Evolutionary conservation across 2,329 filamentous ascomycete species (phyloP).

Genomic region (Arthrinium phaeospermum): DNA sequence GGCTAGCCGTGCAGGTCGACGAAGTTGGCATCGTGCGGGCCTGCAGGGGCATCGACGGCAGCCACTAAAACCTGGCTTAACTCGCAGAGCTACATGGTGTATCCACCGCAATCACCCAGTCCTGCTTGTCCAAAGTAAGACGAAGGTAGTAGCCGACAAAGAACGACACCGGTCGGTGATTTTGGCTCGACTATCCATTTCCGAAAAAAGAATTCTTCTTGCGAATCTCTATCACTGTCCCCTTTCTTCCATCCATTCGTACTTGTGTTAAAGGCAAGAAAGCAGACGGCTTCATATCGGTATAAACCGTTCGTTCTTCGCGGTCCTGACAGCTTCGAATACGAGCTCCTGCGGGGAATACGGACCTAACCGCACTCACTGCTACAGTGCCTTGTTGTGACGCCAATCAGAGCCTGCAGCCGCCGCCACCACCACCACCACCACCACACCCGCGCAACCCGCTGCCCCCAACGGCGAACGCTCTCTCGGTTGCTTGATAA

Average conservation of each 20-base stretch:
- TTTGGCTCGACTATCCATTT: constrained; percentile 15
- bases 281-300: constrained; percentile 9
- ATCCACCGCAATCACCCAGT: constrained; percentile 17
- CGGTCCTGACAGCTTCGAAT: constrained; percentile 9
- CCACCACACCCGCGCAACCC: neutral
- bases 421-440: neutral
- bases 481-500: constrained; percentile 2
- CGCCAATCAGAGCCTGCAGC: neutral
- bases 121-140: constrained; percentile 11
- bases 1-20: constrained; percentile 2
- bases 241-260: constrained; percentile 9
- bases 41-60: constrained; percentile 7
- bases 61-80: constrained; percentile 7
- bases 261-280: neutral
- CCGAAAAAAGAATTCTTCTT: neutral
- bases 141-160: constrained; percentile 1
- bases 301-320: neutral
- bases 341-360: constrained; percentile 11
- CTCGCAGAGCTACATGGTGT: constrained; percentile 9
- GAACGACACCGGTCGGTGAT: constrained; percentile 12
- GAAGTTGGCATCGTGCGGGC: constrained; percentile 15
- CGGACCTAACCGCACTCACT: constrained; percentile 1
- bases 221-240: neutral
- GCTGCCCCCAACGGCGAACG: constrained; percentile 5
- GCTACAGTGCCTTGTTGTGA: constrained; percentile 3